phyloP scores from a whole-genome alignment of 306 rosid genomes.

The Oemleria cerasiformis region DNA sequence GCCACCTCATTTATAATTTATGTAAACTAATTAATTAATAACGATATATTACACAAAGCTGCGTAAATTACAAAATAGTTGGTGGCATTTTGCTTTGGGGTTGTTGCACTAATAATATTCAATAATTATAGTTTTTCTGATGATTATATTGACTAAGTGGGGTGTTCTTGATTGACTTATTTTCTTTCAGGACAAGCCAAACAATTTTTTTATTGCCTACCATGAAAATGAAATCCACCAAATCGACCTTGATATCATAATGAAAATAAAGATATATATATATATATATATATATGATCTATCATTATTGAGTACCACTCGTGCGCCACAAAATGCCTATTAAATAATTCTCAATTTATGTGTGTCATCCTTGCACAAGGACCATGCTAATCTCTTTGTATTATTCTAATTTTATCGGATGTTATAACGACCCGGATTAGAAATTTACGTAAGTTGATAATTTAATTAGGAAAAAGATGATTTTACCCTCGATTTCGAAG shows the following conservation, averaged over 20 bases:
- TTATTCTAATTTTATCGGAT: too few species aligned
- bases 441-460: too few species aligned
- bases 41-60: not conserved
- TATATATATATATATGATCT: too few species aligned
- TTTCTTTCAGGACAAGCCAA: not conserved
- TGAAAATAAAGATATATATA: not conserved
- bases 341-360: too few species aligned
- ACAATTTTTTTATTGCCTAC: not conserved
- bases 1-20: not conserved
- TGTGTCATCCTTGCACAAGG: too few species aligned
- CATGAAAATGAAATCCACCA: constrained; percentile 1
- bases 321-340: not conserved
- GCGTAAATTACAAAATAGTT: not conserved
- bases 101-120: not conserved
- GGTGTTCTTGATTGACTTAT: not conserved
- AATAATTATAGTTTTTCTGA: not conserved
- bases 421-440: too few species aligned
- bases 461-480: too few species aligned
- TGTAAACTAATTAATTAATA: not conserved
- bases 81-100: not conserved
- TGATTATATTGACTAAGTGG: constrained; percentile 12
- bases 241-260: not conserved
- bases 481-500: too few species aligned
- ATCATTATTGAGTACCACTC: not conserved
- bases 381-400: too few species aligned